Conservation (phyloP, 2,329 filamentous ascomycete genomes). For the Trichophyton equinum region DNA sequence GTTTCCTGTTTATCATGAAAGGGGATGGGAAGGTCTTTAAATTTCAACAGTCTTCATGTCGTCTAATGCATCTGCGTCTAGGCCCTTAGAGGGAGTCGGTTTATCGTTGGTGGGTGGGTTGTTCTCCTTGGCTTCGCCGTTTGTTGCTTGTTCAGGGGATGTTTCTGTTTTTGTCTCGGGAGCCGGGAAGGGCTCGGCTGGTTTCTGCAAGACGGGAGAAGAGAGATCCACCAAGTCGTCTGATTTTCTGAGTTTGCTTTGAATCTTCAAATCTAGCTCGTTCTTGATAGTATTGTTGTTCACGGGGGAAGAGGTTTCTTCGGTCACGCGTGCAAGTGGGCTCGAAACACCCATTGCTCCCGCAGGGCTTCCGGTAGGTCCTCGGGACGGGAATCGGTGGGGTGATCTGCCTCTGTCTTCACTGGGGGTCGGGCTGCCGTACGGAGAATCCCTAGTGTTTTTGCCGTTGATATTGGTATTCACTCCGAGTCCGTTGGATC, state of each 20-base stretch:
- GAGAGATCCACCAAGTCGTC: slow-evolving; percentile 32
- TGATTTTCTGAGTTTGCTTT: slow-evolving; percentile 15
- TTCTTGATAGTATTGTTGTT: slow-evolving; percentile 22
- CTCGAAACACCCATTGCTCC: slow-evolving; percentile 33
- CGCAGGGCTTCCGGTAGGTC: slow-evolving; percentile 33
- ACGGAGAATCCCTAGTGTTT: slow-evolving; percentile 42
- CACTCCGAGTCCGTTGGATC: slow-evolving; percentile 39
- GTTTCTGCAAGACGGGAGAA: slow-evolving; percentile 18
- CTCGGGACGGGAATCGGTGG: slow-evolving; percentile 34
- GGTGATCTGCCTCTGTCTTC: slow-evolving; percentile 39
- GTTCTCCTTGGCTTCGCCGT: background rate
- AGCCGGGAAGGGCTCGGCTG: background rate
- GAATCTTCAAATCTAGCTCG: slow-evolving; percentile 21
- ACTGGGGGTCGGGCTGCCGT: slow-evolving; percentile 33
- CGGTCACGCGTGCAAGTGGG: slow-evolving; percentile 36
- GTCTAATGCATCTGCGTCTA: slow-evolving; percentile 30
- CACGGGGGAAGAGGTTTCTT: slow-evolving; percentile 30
- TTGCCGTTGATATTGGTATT: slow-evolving; percentile 39
- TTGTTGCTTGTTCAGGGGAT: background rate
- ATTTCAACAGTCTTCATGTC: slow-evolving; percentile 37
- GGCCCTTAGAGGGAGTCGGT: slow-evolving; percentile 18
- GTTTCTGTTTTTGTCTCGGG: background rate
- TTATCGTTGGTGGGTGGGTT: background rate
- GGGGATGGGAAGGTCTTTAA: slow-evolving; percentile 5
- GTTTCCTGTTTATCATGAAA: slow-evolving; percentile 1